phyloP scores from a whole-genome alignment of 257 asterid genomes.

The Solanum clarkiae region DNA sequence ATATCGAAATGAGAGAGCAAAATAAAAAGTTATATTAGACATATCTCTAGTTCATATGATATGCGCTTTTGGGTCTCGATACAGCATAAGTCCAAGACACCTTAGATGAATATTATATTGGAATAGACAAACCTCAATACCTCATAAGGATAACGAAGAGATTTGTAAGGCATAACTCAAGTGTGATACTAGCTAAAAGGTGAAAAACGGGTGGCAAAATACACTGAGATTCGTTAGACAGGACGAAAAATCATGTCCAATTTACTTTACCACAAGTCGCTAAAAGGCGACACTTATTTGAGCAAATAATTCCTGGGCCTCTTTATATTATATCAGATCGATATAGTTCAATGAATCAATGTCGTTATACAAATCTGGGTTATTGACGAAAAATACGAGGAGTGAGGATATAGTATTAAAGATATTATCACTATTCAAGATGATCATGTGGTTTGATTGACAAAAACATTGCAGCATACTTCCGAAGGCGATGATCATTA shows the following conservation, averaged over 20 bases:
- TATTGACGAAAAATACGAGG: not conserved
- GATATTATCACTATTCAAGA: slow-evolving; percentile 35
- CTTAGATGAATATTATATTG: too few relatives aligned
- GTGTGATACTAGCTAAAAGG: too few relatives aligned
- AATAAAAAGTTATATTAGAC: too few relatives aligned
- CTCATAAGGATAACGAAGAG: too few relatives aligned
- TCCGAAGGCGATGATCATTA: slow-evolving; percentile 51
- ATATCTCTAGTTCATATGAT: too few relatives aligned
- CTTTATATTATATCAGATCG: not conserved
- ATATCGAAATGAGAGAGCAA: too few relatives aligned
- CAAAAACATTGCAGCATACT: slow-evolving; percentile 75
- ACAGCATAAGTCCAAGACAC: too few relatives aligned
- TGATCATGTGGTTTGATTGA: slow-evolving; percentile 88
- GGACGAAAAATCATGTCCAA: not conserved
- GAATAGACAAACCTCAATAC: too few relatives aligned
- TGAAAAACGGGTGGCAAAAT: not conserved
- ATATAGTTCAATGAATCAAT: not conserved
- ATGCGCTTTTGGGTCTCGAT: too few relatives aligned
- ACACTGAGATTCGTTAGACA: not conserved
- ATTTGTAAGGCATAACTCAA: too few relatives aligned
- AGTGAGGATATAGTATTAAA: not conserved
- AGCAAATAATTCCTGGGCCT: not conserved
- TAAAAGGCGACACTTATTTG: not conserved
- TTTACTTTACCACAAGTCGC: not conserved
- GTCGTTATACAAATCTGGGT: not conserved